Evolutionary conservation across 2,329 filamentous ascomycete species (phyloP).

Genomic region (Trichoderma sp.): DNA sequence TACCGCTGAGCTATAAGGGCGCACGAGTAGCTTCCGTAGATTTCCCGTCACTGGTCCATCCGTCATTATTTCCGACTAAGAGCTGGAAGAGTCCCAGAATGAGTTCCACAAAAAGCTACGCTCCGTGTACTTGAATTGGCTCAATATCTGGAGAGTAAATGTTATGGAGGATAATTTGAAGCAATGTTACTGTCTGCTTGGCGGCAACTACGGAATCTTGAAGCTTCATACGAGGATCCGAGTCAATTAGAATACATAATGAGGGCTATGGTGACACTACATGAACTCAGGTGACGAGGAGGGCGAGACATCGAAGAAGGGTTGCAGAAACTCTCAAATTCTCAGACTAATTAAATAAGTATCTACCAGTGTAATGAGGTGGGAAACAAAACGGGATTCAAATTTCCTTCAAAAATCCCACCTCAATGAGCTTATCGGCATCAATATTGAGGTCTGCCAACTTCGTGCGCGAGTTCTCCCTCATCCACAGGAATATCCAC

Average conservation of each 20-base stretch:
- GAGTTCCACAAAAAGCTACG: not conserved
- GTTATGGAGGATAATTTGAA: not conserved
- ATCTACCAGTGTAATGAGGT: not conserved
- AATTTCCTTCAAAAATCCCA: constrained; percentile 68
- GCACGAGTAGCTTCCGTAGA: not conserved
- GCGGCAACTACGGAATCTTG: not conserved
- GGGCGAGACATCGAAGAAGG: not conserved
- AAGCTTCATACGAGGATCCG: not conserved
- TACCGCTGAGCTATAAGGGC: constrained; percentile 23
- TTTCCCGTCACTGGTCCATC: not conserved
- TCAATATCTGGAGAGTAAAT: not conserved
- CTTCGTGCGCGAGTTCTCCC: constrained; percentile 65
- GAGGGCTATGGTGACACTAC: not conserved
- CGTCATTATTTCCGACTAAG: not conserved
- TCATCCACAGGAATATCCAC: constrained; percentile 58
- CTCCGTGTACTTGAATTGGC: not conserved
- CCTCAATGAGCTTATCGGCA: constrained; percentile 61
- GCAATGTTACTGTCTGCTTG: not conserved
- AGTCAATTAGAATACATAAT: not conserved
- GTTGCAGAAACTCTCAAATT: not conserved
- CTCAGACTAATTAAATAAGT: not conserved
- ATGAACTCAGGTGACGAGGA: not conserved
- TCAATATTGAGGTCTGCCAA: constrained; percentile 54
- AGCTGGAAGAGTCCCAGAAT: not conserved
- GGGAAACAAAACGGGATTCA: constrained; percentile 27